Base-by-base conservation (phyloP, 225 moss, liverwort and hornwort species). In the Bryoerythrophyllum caledonicum region DNA sequence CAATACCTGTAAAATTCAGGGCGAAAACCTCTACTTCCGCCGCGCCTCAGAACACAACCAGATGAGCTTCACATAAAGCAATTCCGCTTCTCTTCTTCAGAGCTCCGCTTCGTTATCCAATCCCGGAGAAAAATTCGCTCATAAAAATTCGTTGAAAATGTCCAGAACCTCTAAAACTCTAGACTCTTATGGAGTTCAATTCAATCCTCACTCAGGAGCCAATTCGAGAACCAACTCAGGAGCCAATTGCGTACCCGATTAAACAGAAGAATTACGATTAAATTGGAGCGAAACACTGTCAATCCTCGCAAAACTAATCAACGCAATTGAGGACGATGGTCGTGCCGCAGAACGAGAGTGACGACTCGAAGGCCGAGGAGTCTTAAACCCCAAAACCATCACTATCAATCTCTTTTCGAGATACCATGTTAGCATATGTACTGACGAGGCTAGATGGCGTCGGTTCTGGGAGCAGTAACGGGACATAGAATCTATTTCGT, bases 171-270 rank as follows among this genome's bases (percentile, higher is more conserved):
- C 28, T 34, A 2, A 32, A 44, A 38, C 61, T 26, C 72, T 23
- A 12, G 25, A 32, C 34, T 15, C 52, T 49, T 19, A 17, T 19
- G 10, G 9, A 55, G 65, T 34, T 44, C 16, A 78, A 46, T 68
- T 60, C 59, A 25, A 10, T 6, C 23, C 34, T 25, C 24, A 67
- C 32, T 23, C n/a, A 17, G n/a, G 52, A 53, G 6, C 2, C 54
- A 55, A 55, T 21, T 10, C 52, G n/a, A 7, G 20, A 52, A 8
- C n/a, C 52, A n/a, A 53, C 3, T 55, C 54, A 15, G 16, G 19
- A 40, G 68, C 61, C 74, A 74, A 63, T 74, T 75, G 62, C 43
- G n/a, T 30, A 41, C 60, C n/a, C n/a, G n/a, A n/a, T n/a, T n/a
- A n/a, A n/a, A n/a, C n/a, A n/a, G n/a, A n/a, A n/a, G n/a, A n/a